Evolutionary conservation across 2,329 filamentous ascomycete genomes (phyloP), one percentile per base, ranked within the genome.

Genomic region (Trichoderma gracile): DNA sequence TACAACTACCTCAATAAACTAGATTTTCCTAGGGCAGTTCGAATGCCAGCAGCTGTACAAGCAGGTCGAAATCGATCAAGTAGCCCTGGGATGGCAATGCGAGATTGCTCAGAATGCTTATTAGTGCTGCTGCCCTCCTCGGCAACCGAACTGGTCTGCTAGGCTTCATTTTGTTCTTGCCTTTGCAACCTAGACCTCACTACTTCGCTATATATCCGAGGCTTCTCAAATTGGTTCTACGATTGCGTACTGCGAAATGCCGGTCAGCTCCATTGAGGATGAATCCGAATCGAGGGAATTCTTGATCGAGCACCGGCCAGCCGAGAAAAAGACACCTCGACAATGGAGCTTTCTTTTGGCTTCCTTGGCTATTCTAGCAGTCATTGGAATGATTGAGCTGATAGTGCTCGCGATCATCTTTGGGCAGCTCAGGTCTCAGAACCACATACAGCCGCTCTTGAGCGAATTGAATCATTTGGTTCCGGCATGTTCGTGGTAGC

Each of bases 401-500:
- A 42, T 50, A 42, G 23, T 50, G 17, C 21, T 40, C 4, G 57
- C 9, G 17, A 49, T 38, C 7, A 43, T 60, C 10, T 25, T 60
- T 42, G 21, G 25, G 3, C 45, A 60, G 25, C 23, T 50, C 25
- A 17, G 6, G 8, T 27, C 30, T 27, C 19, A 19, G 17, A 50
- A 27, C 17, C 30, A 60, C 25, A 10, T 42, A 5, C 33, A 47
- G 17, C 33, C 23, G n/a, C 7, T 58, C 6, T n/a, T 49, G 9
- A n/a, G 57, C 30, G 57, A 60, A 60, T 15, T 42, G 17, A 60
- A 60, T 14, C 30, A 50, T 50, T 42, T 60, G 45, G 46, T 60
- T 40, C 57, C 57, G 10, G 50, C n/a, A 12, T 60, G 57, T 60
- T 14, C 3, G 57, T 60, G 5, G 42, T 12, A 6, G 15, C 19